These are phyloP conservation scores for Endocalyx cinctus DNA, from an alignment of 2,329 filamentous ascomycete genomes.

Conservation along the genomic window DNA sequence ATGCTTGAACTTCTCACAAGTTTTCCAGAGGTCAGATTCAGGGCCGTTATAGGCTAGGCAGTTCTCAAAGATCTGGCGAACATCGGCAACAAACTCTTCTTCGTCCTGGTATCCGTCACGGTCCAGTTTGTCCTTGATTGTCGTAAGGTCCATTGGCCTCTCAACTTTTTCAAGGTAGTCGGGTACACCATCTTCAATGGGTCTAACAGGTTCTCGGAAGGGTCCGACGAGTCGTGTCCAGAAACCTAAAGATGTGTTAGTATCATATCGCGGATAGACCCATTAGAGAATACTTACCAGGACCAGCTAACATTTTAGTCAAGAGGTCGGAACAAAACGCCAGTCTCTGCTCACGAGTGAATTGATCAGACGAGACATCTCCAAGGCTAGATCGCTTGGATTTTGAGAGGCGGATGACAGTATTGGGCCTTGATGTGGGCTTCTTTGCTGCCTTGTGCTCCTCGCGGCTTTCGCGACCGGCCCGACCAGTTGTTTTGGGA, in stretches of 20 bases:
- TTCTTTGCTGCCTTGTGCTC: slow-evolving; percentile 26
- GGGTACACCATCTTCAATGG: slow-evolving; percentile 51
- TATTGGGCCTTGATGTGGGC: slow-evolving; percentile 20
- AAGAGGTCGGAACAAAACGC: slow-evolving; percentile 56
- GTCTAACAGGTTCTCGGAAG: slow-evolving; percentile 57
- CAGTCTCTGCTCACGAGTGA: slow-evolving; percentile 41
- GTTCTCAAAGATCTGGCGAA: slow-evolving; percentile 59
- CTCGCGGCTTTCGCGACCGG: slow-evolving; percentile 14
- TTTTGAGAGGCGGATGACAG: too few relatives aligned
- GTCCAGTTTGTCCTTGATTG: slow-evolving; percentile 58
- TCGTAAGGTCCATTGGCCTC: slow-evolving; percentile 57
- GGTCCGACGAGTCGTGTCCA: slow-evolving; percentile 63
- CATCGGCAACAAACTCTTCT: slow-evolving; percentile 51
- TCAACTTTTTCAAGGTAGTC: slow-evolving; percentile 59
- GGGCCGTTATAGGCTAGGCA: slow-evolving; percentile 61
- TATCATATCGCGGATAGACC: too few relatives aligned
- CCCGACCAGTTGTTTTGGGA: slow-evolving; percentile 13
- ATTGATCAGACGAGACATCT: slow-evolving; percentile 24
- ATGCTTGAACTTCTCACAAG: slow-evolving; percentile 55
- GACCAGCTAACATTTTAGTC: slow-evolving; percentile 56
- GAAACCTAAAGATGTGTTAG: slow-evolving; percentile 40
- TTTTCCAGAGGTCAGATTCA: slow-evolving; percentile 48
- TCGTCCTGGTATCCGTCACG: slow-evolving; percentile 44
- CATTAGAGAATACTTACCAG: slow-evolving; percentile 44
- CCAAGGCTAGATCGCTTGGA: slow-evolving; percentile 25